Evolutionary conservation across 495 filamentous ascomycete genomes (phyloP), one percentile per base, ranked within the genome.

Genomic region (Jackrogersella minutella): DNA sequence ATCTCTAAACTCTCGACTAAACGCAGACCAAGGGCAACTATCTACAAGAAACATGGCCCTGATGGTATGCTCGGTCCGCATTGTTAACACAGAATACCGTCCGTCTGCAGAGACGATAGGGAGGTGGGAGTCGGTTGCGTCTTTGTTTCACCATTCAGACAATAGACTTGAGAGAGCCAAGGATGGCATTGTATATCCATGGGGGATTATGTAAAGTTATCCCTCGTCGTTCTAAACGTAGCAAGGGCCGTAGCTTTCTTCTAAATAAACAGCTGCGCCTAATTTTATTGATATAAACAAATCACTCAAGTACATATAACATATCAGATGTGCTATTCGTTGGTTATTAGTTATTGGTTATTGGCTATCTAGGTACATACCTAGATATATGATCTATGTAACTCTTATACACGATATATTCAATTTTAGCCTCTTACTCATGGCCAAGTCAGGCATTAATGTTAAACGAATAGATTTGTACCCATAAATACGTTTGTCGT

Each of bases 151-250:
- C 37, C 50, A 39, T 55, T 51, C 55, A 64, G 44, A 36, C 51
- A 43, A 64, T 64, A 64, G 56, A 64, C 49, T 53, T 49, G 43
- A 51, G 28, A 51, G 28, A 52, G 56, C 43, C 16, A 37, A 36
- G 41, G 46, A 56, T 44, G 66, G 51, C 46, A 51, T 69, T 64
- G 66, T 60, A 64, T 69, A 69, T 69, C 41, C 66, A 52, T 30
- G 39, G 47, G 66, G 40, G 41, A 39, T 22, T 51, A 56, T 64
- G 33, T 40, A 51, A 41, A 60, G 47, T 41, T 56, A 52, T 64
- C 49, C 55, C 60, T 55, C 52, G 55, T 64, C 60, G 46, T 37
- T 52, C 30, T 5, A 39, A 58, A 44, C 50, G 19, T 30, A 46
- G 47, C 36, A 11, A 55, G 17, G 41, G 46, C 9, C 13, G 28